Evolutionary conservation across 2,329 filamentous ascomycete species (phyloP), one percentile per base, ranked within the genome.

Genomic region (Pseudofabraea citricarpa): DNA sequence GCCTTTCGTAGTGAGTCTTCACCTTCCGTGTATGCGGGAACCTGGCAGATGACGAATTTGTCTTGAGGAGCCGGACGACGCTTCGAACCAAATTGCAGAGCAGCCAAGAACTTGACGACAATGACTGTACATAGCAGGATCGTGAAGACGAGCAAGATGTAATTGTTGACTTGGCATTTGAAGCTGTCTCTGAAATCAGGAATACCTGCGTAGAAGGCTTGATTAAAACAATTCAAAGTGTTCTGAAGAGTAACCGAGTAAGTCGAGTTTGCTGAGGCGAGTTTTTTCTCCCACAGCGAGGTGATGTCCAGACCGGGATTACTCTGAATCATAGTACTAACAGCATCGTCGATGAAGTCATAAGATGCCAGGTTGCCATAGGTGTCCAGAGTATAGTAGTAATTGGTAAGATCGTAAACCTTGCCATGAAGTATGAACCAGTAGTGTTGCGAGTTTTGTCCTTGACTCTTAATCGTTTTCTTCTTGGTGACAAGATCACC

Each of bases 41-140:
- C 90, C 65, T 96, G 90, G 66, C 93, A 97, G 54, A 98, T 97
- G 56, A 98, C 90, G 57, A 98, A 98, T 63, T 97, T 98, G 66
- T 98, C 93, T 65, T 97, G 93, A 27, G 90, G 86, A 5, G 86
- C 77, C 3, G 93, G 93, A 15, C 88, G 83, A 46, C 87, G 81
- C 70, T 96, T 96, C 5, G 90, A 90, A 36, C 91, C 90, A 48
- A 98, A 87, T 59, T 96, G 93, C 32, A 98, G 75, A 10, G 93
- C 93, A 41, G 93, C 83, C 59, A 98, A 64, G 69, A 98, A 98
- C 67, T 97, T 98, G 67, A 87, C 69, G 40, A 82, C 60, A 51
- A 97, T 90, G 48, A 96, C 87, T 1, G 75, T 49, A 60, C 85
- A 89, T 42, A 98, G 72, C 10, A 97, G 72, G 58, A 94, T 74